A percentile compares a stretch with the other conserved stretches of the same genome.
These are phyloP conservation scores for Apiotrichum brassicae DNA, from an alignment of 1,284 basidiomycete species.

Conservation along the genomic window DNA sequence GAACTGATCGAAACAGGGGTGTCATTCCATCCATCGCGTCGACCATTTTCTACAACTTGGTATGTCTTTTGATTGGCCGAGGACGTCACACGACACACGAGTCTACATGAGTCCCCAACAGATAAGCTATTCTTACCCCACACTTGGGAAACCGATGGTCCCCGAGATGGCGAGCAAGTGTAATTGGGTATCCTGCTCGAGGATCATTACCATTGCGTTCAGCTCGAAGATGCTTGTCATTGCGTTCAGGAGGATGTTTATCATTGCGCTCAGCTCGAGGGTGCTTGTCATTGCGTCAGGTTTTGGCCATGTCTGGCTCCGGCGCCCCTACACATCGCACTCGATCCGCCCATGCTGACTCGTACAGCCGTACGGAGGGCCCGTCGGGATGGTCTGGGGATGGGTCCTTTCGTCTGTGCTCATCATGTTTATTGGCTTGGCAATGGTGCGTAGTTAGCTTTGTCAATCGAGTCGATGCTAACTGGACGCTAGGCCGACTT, in stretches of 20 bases:
- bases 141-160: too few species aligned
- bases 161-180: too few species aligned
- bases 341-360: conserved; percentile 35
- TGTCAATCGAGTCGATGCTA: too few species aligned
- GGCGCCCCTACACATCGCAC: neutral
- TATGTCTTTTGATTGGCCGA: neutral
- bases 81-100: neutral
- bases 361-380: conserved; percentile 51
- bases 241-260: too few species aligned
- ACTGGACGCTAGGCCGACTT: conserved; percentile 17
- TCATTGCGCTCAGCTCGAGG: too few species aligned
- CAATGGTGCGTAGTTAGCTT: conserved; percentile 54
- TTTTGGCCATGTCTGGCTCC: too few species aligned
- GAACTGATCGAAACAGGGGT: conserved; percentile 36
- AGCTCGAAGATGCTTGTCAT: too few species aligned
- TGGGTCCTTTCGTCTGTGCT: conserved; percentile 43
- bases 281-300: too few species aligned
- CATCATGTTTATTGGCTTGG: conserved; percentile 55
- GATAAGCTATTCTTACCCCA: too few species aligned
- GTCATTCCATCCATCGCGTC: conserved; percentile 49
- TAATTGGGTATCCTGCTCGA: too few species aligned
- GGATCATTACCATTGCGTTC: too few species aligned
- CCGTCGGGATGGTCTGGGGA: conserved; percentile 70
- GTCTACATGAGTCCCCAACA: too few species aligned
- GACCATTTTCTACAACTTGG: conserved; percentile 55